Evolutionary conservation across 805 yeast genomes (phyloP).

Genomic region (Metschnikowia anglica): DNA sequence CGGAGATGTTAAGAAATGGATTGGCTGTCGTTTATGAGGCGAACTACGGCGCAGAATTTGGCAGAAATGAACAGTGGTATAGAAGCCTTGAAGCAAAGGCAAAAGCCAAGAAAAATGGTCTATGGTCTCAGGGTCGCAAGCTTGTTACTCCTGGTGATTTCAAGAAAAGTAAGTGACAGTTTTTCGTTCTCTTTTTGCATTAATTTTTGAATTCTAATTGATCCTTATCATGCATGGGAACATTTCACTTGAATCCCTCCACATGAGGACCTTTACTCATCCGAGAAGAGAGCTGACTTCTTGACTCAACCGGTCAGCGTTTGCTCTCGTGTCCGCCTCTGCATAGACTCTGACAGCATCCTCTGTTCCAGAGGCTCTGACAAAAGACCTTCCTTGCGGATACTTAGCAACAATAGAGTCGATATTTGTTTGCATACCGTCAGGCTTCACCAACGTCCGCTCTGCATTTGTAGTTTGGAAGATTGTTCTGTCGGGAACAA

Average conservation of each 20-base stretch:
- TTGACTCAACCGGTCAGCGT: conserved; percentile 31
- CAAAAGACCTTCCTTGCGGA: conserved; percentile 77
- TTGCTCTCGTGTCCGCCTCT: conserved; percentile 59
- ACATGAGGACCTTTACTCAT: not conserved
- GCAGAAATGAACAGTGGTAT: conserved; percentile 65
- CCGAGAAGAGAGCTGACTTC: conserved; percentile 30
- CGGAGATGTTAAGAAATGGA: conserved; percentile 82
- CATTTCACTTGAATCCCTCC: not conserved
- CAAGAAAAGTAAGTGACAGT: conserved; percentile 40
- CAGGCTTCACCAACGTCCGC: conserved; percentile 72
- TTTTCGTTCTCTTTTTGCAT: not conserved
- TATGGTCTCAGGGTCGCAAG: conserved; percentile 60
- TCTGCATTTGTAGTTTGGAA: conserved; percentile 92
- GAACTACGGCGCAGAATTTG: conserved; percentile 78
- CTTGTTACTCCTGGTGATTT: conserved; percentile 76
- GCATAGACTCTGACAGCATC: conserved; percentile 96
- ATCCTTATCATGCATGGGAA: not conserved
- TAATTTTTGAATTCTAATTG: not conserved
- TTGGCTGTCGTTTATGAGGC: conserved; percentile 88
- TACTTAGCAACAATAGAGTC: conserved; percentile 61
- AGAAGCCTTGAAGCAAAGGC: conserved; percentile 61
- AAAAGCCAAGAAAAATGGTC: conserved; percentile 54
- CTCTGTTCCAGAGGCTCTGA: conserved; percentile 96
- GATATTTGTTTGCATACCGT: conserved; percentile 71
- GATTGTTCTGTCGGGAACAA: conserved; percentile 74